Evolutionary conservation across 148 eudicot species (phyloP).

Genomic region (Spergularia bocconei): DNA sequence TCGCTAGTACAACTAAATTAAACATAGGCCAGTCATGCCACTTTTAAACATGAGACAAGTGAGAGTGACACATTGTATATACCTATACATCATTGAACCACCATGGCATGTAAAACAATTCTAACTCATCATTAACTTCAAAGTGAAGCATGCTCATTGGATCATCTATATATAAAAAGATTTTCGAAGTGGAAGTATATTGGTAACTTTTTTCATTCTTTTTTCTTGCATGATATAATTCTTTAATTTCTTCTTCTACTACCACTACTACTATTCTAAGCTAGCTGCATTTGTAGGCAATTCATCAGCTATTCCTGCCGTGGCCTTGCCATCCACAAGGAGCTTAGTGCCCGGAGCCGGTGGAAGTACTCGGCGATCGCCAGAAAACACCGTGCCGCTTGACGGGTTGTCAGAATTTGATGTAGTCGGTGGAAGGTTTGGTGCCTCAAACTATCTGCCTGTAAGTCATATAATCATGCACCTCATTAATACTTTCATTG

Average conservation of each 20-base stretch:
- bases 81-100: background rate
- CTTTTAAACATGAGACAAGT: too few species aligned
- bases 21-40: too few species aligned
- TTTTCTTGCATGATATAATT: background rate
- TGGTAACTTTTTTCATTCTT: background rate
- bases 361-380: conserved; percentile 91
- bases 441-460: conserved; percentile 86
- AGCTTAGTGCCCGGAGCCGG: conserved; percentile 92
- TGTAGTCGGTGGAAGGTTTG: conserved; percentile 70
- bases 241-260: background rate
- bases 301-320: conserved; percentile 50
- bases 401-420: conserved; percentile 69
- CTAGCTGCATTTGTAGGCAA: background rate
- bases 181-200: conserved; percentile 8
- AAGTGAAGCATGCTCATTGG: background rate
- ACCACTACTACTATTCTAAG: background rate
- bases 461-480: conserved; percentile 10
- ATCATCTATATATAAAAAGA: background rate
- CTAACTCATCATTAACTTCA: background rate
- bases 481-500: too few species aligned
- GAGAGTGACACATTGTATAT: too few species aligned
- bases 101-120: conserved; percentile 1
- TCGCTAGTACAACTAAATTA: too few species aligned
- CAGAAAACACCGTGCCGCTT: conserved; percentile 81
- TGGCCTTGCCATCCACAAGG: conserved; percentile 82